Percentiles rank a stretch among this genome's conserved stretches.
phyloP scores from a whole-genome alignment of 768 basidiomycete species.

The Mycena filopes region DNA sequence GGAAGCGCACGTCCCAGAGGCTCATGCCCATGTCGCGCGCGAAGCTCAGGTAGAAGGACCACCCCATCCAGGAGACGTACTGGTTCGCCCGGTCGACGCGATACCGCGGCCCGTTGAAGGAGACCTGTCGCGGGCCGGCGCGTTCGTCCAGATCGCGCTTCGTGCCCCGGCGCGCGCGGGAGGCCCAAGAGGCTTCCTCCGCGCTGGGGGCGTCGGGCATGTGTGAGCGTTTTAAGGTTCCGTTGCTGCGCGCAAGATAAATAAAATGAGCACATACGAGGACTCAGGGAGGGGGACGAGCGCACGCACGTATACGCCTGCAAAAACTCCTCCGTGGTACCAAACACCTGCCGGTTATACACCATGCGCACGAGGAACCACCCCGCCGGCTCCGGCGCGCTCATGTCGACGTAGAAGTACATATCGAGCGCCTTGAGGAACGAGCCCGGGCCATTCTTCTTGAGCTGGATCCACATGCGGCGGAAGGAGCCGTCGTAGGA shows the following conservation, averaged over 20 bases:
- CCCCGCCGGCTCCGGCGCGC: constrained; percentile 59
- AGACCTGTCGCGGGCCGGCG: constrained; percentile 71
- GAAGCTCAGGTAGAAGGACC: constrained; percentile 70
- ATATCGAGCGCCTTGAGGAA: constrained; percentile 67
- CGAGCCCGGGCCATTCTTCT: constrained; percentile 59
- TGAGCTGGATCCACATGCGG: constrained; percentile 62
- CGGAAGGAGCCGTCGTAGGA: constrained; percentile 72
- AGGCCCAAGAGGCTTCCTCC: constrained; percentile 56
- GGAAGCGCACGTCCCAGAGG: constrained; percentile 69
- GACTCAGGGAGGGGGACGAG: neutral
- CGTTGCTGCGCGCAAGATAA: constrained; percentile 43
- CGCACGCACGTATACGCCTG: constrained; percentile 53
- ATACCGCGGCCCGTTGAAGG: constrained; percentile 69
- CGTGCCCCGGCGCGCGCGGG: constrained; percentile 51
- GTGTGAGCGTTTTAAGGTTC: constrained; percentile 57
- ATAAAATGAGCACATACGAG: too few species aligned
- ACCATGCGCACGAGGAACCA: constrained; percentile 67
- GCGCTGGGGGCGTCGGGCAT: constrained; percentile 42
- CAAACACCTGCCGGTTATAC: constrained; percentile 70
- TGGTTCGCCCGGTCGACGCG: constrained; percentile 61
- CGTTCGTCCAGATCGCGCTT: constrained; percentile 69
- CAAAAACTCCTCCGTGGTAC: constrained; percentile 58
- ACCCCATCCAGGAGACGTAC: constrained; percentile 77
- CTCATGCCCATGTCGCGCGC: constrained; percentile 74
- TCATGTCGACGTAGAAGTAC: constrained; percentile 67